Evolutionary conservation across 495 filamentous ascomycete genomes (phyloP).

Genomic region (Xylaria scruposa): DNA sequence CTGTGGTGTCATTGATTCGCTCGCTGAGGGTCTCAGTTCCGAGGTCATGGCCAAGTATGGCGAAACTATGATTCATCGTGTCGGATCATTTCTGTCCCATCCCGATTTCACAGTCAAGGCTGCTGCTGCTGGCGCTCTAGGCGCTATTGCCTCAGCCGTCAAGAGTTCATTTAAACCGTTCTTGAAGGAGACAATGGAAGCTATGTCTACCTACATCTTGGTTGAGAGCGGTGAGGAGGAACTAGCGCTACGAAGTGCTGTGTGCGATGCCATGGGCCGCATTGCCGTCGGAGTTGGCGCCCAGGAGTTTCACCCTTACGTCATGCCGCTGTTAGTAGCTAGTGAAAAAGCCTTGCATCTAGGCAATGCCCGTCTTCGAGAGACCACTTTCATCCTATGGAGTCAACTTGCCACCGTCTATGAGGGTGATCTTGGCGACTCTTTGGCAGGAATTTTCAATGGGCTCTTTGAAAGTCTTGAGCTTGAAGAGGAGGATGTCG

Average conservation of each 20-base stretch:
- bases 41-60: constrained; percentile 83
- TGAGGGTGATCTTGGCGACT: constrained; percentile 84
- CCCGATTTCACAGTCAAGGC: constrained; percentile 89
- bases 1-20: constrained; percentile 88
- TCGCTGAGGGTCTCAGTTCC: constrained; percentile 87
- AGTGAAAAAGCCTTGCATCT: constrained; percentile 92
- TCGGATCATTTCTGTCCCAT: constrained; percentile 80
- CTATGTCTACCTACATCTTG: constrained; percentile 78
- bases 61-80: constrained; percentile 77
- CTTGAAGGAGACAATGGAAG: constrained; percentile 86
- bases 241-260: constrained; percentile 84
- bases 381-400: constrained; percentile 98
- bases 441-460: constrained; percentile 84
- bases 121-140: constrained; percentile 85
- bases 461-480: constrained; percentile 84
- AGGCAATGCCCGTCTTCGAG: constrained; percentile 85
- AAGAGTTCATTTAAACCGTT: constrained; percentile 86
- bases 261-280: constrained; percentile 89
- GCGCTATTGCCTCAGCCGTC: constrained; percentile 84
- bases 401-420: constrained; percentile 94
- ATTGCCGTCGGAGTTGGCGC: constrained; percentile 89
- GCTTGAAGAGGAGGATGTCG: constrained; percentile 86
- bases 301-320: constrained; percentile 86
- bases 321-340: constrained; percentile 84
- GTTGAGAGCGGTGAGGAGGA: constrained; percentile 91